A percentile compares a stretch with the other conserved stretches of the same genome.
These are phyloP conservation scores for Paramyrothecium sp. DNA, from an alignment of 2,329 filamentous ascomycete species.

Conservation along the genomic window DNA sequence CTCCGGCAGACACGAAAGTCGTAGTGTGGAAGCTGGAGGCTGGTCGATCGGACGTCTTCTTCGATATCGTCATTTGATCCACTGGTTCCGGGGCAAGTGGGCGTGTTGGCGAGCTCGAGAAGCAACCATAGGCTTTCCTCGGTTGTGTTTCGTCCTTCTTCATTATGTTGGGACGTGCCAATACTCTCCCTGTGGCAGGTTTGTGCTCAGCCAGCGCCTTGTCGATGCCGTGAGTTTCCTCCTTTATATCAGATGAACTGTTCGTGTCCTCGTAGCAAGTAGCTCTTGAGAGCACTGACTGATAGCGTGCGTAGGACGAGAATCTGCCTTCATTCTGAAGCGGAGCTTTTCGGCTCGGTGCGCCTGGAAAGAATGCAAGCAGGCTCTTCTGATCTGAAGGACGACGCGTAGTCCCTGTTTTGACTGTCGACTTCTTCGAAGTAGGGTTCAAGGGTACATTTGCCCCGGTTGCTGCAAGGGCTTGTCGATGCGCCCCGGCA, in stretches of 20 bases:
- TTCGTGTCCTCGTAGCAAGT: slow-evolving; percentile 9
- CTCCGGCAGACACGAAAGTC: slow-evolving; percentile 39
- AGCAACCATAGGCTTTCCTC: slow-evolving; percentile 51
- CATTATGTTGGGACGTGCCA: slow-evolving; percentile 29
- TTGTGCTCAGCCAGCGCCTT: slow-evolving; percentile 36
- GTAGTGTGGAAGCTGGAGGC: slow-evolving; percentile 50
- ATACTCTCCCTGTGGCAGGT: slow-evolving; percentile 34
- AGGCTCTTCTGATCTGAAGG: slow-evolving; percentile 40
- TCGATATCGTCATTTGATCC: slow-evolving; percentile 14
- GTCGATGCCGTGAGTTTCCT: slow-evolving; percentile 21
- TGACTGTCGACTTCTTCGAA: slow-evolving; percentile 14
- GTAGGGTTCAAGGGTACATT: slow-evolving; percentile 13
- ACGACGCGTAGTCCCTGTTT: slow-evolving; percentile 27
- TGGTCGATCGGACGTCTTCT: slow-evolving; percentile 25
- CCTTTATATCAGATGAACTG: slow-evolving; percentile 4
- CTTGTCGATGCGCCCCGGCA: slow-evolving; percentile 52
- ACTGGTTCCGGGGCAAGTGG: slow-evolving; percentile 17
- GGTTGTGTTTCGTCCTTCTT: slow-evolving; percentile 22
- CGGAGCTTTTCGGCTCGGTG: slow-evolving; percentile 11
- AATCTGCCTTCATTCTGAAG: slow-evolving; percentile 12
- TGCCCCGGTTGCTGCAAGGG: slow-evolving; percentile 23
- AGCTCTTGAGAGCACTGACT: slow-evolving; percentile 19
- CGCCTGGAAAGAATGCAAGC: slow-evolving; percentile 35
- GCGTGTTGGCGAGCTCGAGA: slow-evolving; percentile 56
- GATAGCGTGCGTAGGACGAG: slow-evolving; percentile 19